A percentile compares a stretch with the other conserved stretches of the same genome.
phyloP scores from a whole-genome alignment of 768 basidiomycete species.

The Leccinum longicurvipes region DNA sequence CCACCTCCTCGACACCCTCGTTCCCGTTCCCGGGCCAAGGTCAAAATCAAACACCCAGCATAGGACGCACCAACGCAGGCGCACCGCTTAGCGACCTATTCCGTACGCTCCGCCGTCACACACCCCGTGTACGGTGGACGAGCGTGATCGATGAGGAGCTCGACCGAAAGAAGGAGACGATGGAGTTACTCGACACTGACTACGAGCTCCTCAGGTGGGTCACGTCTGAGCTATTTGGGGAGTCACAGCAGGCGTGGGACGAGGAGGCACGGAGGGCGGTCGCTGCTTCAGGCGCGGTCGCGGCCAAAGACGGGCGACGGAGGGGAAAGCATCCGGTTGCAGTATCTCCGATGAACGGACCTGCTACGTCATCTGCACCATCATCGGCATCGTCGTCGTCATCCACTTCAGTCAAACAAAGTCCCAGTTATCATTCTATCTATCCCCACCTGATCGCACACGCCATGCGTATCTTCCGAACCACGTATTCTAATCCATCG shows the following conservation, averaged over 20 bases:
- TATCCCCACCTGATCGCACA: slow-evolving; percentile 76
- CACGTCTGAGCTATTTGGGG: slow-evolving; percentile 61
- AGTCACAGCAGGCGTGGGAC: slow-evolving; percentile 37
- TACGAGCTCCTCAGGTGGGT: slow-evolving; percentile 74
- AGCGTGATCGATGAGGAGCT: slow-evolving; percentile 47
- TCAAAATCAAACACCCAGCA: slow-evolving; percentile 7
- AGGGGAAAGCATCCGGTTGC: background rate
- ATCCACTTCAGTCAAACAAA: slow-evolving; percentile 5
- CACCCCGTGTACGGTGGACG: slow-evolving; percentile 46
- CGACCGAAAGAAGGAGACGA: slow-evolving; percentile 53
- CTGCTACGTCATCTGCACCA: background rate
- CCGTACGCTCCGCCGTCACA: slow-evolving; percentile 50
- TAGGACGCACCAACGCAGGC: slow-evolving; percentile 10
- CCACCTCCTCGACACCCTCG: background rate
- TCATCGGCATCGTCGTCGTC: background rate
- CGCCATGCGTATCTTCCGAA: slow-evolving; percentile 76
- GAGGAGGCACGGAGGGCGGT: slow-evolving; percentile 40
- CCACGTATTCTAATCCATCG: slow-evolving; percentile 74
- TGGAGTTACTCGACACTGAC: slow-evolving; percentile 70
- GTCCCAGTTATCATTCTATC: slow-evolving; percentile 52
- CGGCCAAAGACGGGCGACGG: background rate
- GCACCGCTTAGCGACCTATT: slow-evolving; percentile 46
- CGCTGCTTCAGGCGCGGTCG: slow-evolving; percentile 11
- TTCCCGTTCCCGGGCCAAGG: background rate
- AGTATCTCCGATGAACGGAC: background rate